phyloP scores from a whole-genome alignment of 345 rosid species.

The Salix koriyanagi region DNA sequence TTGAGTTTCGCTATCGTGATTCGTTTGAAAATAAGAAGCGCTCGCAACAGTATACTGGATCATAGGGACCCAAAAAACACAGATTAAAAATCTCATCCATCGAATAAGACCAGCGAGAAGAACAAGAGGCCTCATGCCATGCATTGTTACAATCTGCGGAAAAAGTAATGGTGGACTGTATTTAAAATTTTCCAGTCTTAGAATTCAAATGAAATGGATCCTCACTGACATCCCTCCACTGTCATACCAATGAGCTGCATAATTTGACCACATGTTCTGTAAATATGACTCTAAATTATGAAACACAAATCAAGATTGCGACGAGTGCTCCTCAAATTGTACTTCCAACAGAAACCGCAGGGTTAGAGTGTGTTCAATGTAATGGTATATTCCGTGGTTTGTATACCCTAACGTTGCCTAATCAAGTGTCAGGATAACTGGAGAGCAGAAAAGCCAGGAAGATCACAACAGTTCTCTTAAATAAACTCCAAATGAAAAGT shows the following conservation, averaged over 20 bases:
- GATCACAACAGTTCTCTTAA: not conserved
- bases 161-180: not conserved
- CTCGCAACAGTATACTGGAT: not conserved
- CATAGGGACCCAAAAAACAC: not conserved
- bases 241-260: not conserved
- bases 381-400: not conserved
- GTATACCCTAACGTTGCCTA: not conserved
- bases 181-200: not conserved
- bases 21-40: not conserved
- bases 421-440: slow-evolving; percentile 1
- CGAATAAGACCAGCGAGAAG: not conserved
- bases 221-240: not conserved
- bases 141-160: not conserved
- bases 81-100: not conserved
- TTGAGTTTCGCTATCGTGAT: not conserved
- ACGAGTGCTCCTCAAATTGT: not conserved
- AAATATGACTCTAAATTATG: not conserved
- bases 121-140: not conserved
- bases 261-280: not conserved
- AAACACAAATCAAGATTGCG: not conserved
- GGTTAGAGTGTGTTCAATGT: not conserved
- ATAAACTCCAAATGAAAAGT: not conserved
- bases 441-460: not conserved
- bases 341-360: too few relatives aligned
- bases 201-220: not conserved